Base-by-base conservation (phyloP, 495 filamentous ascomycete genomes). In the Penicillium salamii region DNA sequence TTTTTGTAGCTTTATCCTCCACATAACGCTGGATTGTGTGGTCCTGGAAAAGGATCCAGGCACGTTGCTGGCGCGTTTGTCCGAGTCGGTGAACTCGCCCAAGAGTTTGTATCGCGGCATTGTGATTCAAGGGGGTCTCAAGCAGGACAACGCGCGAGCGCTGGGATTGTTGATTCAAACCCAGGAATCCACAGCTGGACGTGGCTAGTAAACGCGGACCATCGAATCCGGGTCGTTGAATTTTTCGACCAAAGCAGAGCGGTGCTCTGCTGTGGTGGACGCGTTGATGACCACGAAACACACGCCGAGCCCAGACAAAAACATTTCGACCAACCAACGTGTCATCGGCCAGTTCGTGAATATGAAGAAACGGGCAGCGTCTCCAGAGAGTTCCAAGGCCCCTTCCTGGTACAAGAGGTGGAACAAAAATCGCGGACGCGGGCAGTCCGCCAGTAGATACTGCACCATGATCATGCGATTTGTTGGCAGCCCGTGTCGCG, bases 41-140 rank as follows among this genome's bases (percentile, higher is more conserved):
- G 24, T 58, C 45, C 28, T 47, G 36, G 37, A 54, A 58, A 1
- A 58, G 42, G 13, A 39, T 29, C 50, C 46, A 58, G 3, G 41
- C 42, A 13, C 35, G 39, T 41, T 57, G 50, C 6, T 18, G 46
- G 9, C 36, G 23, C 11, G 17, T 42, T 26, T 54, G 55, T 1
- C 55, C 42, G 0, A 51, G 24, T 1, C 50, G 42, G 29, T 54
- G 55, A 13, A 53, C 23, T 9, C 50, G 42, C 4, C 46, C 50
- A 5, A 51, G 38, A 1, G 50, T 26, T 14, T 51, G 35, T 9
- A 53, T 53, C 0, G 50, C 1, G 19, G 8, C 11, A 9, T 44
- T 42, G 14, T 35, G 12, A 19, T 54, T 50, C 1, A 33, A 38
- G 0, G 42, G 28, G 1, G 42, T 20, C 32, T 56, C 53, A 14